phyloP scores from a whole-genome alignment of 108 stramenopile genomes.

The Poteriospumella lacustris region DNA sequence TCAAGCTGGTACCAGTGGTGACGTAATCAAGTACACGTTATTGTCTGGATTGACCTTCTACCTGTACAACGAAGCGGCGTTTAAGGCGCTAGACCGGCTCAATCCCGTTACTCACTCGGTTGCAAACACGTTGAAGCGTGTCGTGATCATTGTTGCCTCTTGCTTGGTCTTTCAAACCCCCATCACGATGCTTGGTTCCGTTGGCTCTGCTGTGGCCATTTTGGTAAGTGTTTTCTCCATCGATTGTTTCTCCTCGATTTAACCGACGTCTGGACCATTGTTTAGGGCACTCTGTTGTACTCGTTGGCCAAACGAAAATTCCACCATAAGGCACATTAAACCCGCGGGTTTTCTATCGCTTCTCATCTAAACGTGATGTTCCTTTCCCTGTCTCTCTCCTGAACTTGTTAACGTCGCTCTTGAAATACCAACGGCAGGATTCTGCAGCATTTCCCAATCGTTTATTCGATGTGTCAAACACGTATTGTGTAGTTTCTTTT shows the following conservation, averaged over 20 bases:
- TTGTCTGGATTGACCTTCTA: slow-evolving; percentile 21
- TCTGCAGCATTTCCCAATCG: no score
- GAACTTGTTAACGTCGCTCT: no score
- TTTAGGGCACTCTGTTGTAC: slow-evolving; percentile 77
- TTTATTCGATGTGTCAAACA: no score
- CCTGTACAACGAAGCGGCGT: slow-evolving; percentile 18
- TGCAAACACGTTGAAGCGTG: slow-evolving; percentile 49
- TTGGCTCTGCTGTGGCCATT: slow-evolving; percentile 47
- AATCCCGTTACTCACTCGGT: slow-evolving; percentile 48
- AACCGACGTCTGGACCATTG: not conserved
- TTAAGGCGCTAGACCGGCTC: not conserved
- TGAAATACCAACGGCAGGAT: no score
- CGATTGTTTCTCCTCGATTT: not conserved
- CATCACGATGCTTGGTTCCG: slow-evolving; percentile 41
- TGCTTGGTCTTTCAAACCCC: slow-evolving; percentile 44
- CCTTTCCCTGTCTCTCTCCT: no score
- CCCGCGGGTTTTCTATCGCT: no score
- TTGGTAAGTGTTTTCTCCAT: slow-evolving; percentile 9
- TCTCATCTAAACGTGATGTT: no score
- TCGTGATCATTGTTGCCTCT: slow-evolving; percentile 46
- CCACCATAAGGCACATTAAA: no score
- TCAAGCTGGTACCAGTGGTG: slow-evolving; percentile 54
- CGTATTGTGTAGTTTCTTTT: no score
- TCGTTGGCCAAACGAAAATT: slow-evolving; percentile 86
- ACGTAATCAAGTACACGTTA: not conserved